Percentiles rank a stretch among this genome's conserved stretches.
phyloP scores from a whole-genome alignment of 768 basidiomycete genomes.

The Neoboletus magnificus region DNA sequence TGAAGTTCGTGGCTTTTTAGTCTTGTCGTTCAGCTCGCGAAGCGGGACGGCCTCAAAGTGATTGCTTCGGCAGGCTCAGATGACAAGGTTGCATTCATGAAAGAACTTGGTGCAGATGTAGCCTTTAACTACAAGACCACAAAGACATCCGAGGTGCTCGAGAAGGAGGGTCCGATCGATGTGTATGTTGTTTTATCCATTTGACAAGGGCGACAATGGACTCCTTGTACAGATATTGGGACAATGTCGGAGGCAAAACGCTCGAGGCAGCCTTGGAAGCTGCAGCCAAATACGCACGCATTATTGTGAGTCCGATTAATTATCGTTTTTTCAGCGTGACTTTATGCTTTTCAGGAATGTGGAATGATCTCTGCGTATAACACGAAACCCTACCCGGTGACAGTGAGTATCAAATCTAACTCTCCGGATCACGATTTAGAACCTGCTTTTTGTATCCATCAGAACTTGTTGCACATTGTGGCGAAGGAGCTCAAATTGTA shows the following conservation, averaged over 20 bases:
- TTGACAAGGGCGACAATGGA: neutral
- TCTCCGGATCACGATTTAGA: conserved; percentile 6
- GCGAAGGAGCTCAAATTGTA: conserved; percentile 38
- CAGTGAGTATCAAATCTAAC: conserved; percentile 1
- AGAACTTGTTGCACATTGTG: conserved; percentile 42
- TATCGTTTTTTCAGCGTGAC: neutral
- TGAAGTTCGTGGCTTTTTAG: conserved; percentile 21
- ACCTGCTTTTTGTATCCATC: neutral
- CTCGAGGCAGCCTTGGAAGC: conserved; percentile 52
- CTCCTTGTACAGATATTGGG: conserved; percentile 10
- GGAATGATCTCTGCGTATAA: conserved; percentile 21
- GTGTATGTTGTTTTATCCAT: conserved; percentile 32
- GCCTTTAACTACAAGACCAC: conserved; percentile 73
- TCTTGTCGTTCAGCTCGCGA: conserved; percentile 49
- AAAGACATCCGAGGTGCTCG: conserved; percentile 48
- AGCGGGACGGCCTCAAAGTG: conserved; percentile 53
- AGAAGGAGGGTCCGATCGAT: conserved; percentile 55
- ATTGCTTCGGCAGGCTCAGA: conserved; percentile 70
- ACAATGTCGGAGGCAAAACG: conserved; percentile 51
- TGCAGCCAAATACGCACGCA: conserved; percentile 43
- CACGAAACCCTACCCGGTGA: conserved; percentile 5
- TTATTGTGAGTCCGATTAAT: conserved; percentile 35
- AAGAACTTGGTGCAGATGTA: conserved; percentile 58
- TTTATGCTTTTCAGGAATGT: conserved; percentile 30
- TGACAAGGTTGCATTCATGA: conserved; percentile 63